Base-by-base conservation (phyloP, 768 basidiomycete species). In the Hortiboletus campestris region DNA sequence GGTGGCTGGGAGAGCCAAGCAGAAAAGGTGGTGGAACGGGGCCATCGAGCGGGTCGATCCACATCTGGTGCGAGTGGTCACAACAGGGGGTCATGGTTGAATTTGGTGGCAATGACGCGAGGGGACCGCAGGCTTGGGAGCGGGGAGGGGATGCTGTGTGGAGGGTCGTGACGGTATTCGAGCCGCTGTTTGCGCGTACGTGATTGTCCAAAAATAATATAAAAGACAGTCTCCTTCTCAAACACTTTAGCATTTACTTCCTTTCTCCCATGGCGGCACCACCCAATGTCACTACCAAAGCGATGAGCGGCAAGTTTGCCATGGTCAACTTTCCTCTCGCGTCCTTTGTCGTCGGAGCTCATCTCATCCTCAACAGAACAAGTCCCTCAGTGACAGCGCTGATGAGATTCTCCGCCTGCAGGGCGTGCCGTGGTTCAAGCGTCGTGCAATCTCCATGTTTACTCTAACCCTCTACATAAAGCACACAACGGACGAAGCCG, bases 41-140 rank as follows among this genome's bases (percentile, higher is more conserved):
- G 1, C 91, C 91, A 13, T 88, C 86, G 20, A 83, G 84, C 2
- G 89, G 90, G 38, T 91, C 88, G 32, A 89, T 96, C 61, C 87
- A 86, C 29, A 92, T 96, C 61, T 97, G 93, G 91, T 89, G 93
- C 60, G 93, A 97, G 71, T 97, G 94, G 94, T 78, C 84, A 28
- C 80, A 75, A 62, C 81, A 86, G 57, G 91, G 91, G 2, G 67
- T 94, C 35, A 91, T 94, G 89, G 80, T 91, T 13, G 91, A 94
- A 64, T 91, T 91, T 67, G 90, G 88, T 0, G 91, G 89, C 2
- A 81, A 82, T 46, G 84, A 89, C 56, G 84, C 88, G 13, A 81
- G 80, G 54, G 91, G 91, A 2, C 86, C 89, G 7, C 85, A 89
- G 59, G 91, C 90, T 59, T 94, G 92, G 91, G 91, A 94, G 64